Base-by-base conservation (phyloP, 495 filamentous ascomycete species). In the Aspergillus mulundensis region DNA sequence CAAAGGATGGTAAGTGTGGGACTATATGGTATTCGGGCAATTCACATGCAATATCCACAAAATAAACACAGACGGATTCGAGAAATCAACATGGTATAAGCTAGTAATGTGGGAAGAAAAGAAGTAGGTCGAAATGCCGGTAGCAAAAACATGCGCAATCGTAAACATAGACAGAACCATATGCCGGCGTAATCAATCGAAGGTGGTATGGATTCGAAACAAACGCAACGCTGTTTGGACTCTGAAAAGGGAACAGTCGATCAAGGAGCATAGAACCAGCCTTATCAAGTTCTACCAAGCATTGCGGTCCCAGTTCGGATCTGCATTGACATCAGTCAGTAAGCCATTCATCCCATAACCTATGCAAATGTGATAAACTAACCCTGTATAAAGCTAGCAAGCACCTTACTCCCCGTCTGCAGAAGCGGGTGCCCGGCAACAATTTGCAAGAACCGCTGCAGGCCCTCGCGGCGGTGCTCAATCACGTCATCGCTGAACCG, bases 401-500 rank as follows among this genome's bases (percentile, higher is more conserved):
- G 70, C 55, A 97, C 94, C 73, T 97, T 96, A 68, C 91, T 96
- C 49, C 95, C 95, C 30, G 95, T 97, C 83, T 98, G 94, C 75
- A 98, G 73, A 58, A 98, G 77, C 53, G 94, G 94, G 73, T 98
- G 94, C 0, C 94, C 92, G 0, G 96, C 94, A 4, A 98, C 94
- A 61, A 98, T 97, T 84, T 95, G 91, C 66, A 98, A 71, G 67
- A 98, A 98, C 63, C 93, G 84, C 77, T 98, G 92, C 55, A 98
- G 77, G 8, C 94, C 94, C 62, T 91, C 88, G 43, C 93, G 79
- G 24, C 94, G 79, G 69, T 95, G 90, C 81, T 98, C 95, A 66
- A 98, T 98, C 61, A 98, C 95, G 65, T 96, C 94, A 67, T 98
- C 94, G 57, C 88, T 93, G 76, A 98, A 98, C 15, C 94, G 88